Evolutionary conservation across 169 alveolate species (phyloP), one percentile per base, ranked within the genome.

Genomic region (Amoebophrya sp.): DNA sequence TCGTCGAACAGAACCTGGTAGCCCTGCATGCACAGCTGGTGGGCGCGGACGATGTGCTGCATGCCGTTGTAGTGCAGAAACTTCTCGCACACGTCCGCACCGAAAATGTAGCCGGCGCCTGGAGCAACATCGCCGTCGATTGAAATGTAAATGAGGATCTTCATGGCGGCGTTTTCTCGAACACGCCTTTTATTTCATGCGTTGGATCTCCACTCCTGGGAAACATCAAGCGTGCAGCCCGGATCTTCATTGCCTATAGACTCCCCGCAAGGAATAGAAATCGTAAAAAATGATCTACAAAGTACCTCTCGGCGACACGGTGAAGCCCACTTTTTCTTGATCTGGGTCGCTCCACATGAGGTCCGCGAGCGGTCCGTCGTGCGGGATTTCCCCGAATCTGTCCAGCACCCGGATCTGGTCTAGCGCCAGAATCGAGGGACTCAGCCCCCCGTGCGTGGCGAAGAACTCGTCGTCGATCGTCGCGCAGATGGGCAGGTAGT

Each of bases 311-410:
- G 91, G 91, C 50, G 88, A 45, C 78, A 89, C 88, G 2, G 45
- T 23, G 34, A 89, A 89, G 0, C 91, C 91, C 29, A n/a, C 89
- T 67, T 96, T 97, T 88, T 97, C 99, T n/a, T 98, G 98, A 89
- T 97, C 98, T 42, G 99, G 99, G 91, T 97, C 99, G 40, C 97
- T 94, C 99, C 99, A 98, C 91, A 98, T 92, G 91, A 98, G 94
- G 93, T 98, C 99, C 90, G 99, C 97, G 97, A 98, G 97, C 0
- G 99, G 97, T 0, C 99, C 99, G 90, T 97, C 99, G 93, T 96
- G 99, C 0, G 99, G 99, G 0, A 97, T 97, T 93, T 97, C 99
- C 45, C 93, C 95, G 90, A 96, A 96, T 90, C 99, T 94, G 89
- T 96, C 87, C n/a, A 89, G 89, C n/a, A 89, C 29, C 89, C 97